phyloP scores from a whole-genome alignment of 345 rosid species.

The Linum tenue region DNA sequence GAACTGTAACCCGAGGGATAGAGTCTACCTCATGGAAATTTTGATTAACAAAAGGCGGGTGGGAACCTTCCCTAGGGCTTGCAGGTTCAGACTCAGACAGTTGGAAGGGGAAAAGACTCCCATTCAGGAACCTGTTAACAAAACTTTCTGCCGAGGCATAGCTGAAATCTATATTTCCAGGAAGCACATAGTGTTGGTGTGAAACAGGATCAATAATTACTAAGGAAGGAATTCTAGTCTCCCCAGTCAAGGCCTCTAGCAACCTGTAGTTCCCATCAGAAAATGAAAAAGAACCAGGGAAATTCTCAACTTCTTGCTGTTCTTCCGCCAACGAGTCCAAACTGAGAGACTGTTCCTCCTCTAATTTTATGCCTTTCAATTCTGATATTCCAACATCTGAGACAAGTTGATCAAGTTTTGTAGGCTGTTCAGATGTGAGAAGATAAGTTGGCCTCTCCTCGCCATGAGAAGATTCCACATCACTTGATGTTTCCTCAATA shows the following conservation, averaged over 20 bases:
- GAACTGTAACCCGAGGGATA: constrained; percentile 57
- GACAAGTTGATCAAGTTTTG: constrained; percentile 24
- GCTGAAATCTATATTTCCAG: constrained; percentile 30
- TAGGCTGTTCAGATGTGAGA: constrained; percentile 22
- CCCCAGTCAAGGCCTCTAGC: constrained; percentile 58
- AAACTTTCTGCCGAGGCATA: constrained; percentile 38
- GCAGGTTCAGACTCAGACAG: constrained; percentile 39
- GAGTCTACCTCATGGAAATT: constrained; percentile 75
- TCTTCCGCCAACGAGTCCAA: constrained; percentile 28
- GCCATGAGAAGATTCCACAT: constrained; percentile 26
- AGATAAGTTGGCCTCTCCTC: constrained; percentile 25
- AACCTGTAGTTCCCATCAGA: constrained; percentile 64
- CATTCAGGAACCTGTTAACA: constrained; percentile 50
- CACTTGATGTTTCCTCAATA: constrained; percentile 21
- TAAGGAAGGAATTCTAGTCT: constrained; percentile 59
- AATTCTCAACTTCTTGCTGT: constrained; percentile 29
- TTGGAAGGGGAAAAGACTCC: constrained; percentile 56
- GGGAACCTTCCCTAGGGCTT: constrained; percentile 35
- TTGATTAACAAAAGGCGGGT: constrained; percentile 70
- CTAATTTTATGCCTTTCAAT: constrained; percentile 19
- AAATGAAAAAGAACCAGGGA: constrained; percentile 62
- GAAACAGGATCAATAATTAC: constrained; percentile 57
- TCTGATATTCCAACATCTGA: constrained; percentile 19
- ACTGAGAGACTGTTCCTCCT: constrained; percentile 22
- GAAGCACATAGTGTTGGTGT: constrained; percentile 60